phyloP scores from a whole-genome alignment of 306 rosid species.

The Fragaria nilgerrensis region DNA sequence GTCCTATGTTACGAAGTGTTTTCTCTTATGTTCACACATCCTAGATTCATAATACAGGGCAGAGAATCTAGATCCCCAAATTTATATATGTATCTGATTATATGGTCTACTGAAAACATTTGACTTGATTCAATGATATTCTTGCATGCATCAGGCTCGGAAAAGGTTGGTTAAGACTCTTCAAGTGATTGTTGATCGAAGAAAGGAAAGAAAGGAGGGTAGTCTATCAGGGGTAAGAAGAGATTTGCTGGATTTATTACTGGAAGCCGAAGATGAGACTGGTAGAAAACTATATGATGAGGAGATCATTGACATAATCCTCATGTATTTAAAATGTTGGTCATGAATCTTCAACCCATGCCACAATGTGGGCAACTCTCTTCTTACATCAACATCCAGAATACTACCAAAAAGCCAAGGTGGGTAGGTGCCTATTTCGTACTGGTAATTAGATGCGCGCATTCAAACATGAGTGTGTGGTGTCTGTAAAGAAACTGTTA shows the following conservation, averaged over 20 bases:
- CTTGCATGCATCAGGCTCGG: conserved; percentile 48
- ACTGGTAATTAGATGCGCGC: neutral
- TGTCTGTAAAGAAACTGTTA: neutral
- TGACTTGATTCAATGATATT: neutral
- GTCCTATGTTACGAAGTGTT: neutral
- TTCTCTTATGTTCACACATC: neutral
- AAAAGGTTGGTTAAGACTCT: conserved; percentile 47
- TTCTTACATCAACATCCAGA: conserved; percentile 51
- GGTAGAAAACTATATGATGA: conserved; percentile 54
- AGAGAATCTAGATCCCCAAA: neutral
- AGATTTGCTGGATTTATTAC: conserved; percentile 56
- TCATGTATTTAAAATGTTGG: conserved; percentile 77
- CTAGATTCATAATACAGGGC: too few relatives aligned
- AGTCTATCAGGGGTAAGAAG: conserved; percentile 24
- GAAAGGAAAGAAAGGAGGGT: conserved; percentile 20
- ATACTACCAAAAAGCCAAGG: conserved; percentile 54
- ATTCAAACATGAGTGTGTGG: neutral
- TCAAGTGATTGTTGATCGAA: conserved; percentile 44
- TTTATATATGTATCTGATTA: neutral
- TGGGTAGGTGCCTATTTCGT: neutral
- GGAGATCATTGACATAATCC: conserved; percentile 61
- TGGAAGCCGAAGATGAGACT: conserved; percentile 64
- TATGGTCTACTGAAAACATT: neutral
- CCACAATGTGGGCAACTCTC: conserved; percentile 64
- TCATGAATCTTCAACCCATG: conserved; percentile 80